Conservation (phyloP, 129 eudicot genomes). For the Kitagawia praeruptora region DNA sequence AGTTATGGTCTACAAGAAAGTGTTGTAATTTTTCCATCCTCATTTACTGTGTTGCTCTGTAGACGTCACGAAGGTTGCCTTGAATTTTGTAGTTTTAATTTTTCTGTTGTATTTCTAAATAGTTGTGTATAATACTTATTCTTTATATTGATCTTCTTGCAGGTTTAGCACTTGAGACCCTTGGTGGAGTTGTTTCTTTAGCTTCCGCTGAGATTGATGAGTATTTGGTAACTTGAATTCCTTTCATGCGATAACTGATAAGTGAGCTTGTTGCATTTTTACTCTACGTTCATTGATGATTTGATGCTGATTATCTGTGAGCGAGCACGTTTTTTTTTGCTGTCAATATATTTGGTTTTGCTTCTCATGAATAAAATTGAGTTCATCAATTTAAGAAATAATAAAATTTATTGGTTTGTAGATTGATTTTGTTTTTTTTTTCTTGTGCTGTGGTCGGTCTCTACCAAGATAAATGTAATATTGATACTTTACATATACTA, state of each 20-base stretch:
- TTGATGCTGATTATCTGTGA: neutral
- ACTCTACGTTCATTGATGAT: neutral
- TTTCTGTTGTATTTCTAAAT: neutral
- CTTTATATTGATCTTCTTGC: conserved; percentile 18
- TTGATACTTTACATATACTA: neutral
- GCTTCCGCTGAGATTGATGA: conserved; percentile 65
- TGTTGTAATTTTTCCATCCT: neutral
- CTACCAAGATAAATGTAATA: neutral
- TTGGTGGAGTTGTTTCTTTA: conserved; percentile 78
- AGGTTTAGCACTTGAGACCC: conserved; percentile 84
- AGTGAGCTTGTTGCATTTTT: neutral
- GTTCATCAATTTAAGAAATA: neutral
- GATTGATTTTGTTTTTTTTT: neutral
- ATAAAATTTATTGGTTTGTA: neutral
- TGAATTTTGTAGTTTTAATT: no score
- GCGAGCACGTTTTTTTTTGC: neutral
- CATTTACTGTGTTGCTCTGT: neutral
- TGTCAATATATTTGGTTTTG: neutral
- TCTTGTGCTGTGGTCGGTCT: neutral
- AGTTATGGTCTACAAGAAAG: neutral
- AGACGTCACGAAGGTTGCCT: neutral
- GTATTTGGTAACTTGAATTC: conserved; percentile 41
- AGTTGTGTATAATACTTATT: neutral
- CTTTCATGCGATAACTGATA: neutral
- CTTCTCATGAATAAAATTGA: neutral